Conservation (phyloP, 805 yeast species). For the Ogataea degrootiae region DNA sequence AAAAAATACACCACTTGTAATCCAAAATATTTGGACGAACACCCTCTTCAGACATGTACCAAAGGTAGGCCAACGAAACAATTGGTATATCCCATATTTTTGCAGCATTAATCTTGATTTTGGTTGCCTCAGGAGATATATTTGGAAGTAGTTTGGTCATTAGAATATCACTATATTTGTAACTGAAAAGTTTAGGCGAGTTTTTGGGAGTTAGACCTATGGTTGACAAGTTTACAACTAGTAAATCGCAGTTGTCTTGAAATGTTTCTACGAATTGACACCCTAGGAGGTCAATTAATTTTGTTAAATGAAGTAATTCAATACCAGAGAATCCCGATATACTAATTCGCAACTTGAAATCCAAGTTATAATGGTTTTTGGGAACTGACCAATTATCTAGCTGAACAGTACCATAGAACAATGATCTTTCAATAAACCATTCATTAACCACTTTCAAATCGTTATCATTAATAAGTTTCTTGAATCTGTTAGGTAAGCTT, state of each 20-base stretch:
- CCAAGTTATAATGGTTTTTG: conserved; percentile 21
- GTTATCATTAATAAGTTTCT: conserved; percentile 11
- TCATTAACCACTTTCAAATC: conserved; percentile 27
- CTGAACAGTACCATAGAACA: conserved; percentile 15
- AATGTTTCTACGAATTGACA: conserved; percentile 47
- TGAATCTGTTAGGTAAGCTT: conserved; percentile 14
- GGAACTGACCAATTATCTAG: conserved; percentile 28
- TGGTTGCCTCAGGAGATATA: conserved; percentile 35
- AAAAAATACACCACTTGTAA: conserved; percentile 52
- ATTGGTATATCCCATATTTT: conserved; percentile 55
- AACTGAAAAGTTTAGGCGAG: conserved; percentile 39
- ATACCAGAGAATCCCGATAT: conserved; percentile 28
- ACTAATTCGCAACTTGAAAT: conserved; percentile 28
- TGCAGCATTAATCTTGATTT: conserved; percentile 53
- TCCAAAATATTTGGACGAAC: conserved; percentile 38
- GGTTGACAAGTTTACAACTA: conserved; percentile 48
- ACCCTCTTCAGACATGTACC: conserved; percentile 43
- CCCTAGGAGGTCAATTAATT: conserved; percentile 52
- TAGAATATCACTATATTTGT: conserved; percentile 30
- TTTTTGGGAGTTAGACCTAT: conserved; percentile 37
- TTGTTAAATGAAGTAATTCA: conserved; percentile 35
- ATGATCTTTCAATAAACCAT: conserved; percentile 30
- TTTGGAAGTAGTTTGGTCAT: conserved; percentile 4
- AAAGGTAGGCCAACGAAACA: conserved; percentile 49
- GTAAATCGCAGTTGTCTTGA: conserved; percentile 46